Base-by-base conservation (phyloP, 2,329 filamentous ascomycete species). In the Lachnellula occidentalis region DNA sequence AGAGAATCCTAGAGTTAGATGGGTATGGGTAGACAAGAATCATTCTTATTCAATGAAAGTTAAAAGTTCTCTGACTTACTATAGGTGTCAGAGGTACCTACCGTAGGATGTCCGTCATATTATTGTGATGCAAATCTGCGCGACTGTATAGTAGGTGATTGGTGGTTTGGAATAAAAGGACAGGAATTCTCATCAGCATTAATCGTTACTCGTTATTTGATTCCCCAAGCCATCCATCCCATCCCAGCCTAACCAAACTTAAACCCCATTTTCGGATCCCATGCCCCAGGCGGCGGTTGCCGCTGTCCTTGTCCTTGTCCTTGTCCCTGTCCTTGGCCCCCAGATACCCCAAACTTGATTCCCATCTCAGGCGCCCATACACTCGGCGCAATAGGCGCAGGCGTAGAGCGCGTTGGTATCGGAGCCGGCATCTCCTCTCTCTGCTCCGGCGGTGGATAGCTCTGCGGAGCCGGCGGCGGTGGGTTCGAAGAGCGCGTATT, bases 331-430 rank as follows among this genome's bases (percentile, higher is more conserved):
- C 15, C 27, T 19, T 46, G 34, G 21, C 19, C 45, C 11, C 66
- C 62, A 58, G 61, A 59, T 14, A 73, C 78, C 1, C 81, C 82
- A 70, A 96, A 95, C 54, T 84, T 85, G 64, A 95, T 94, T 0
- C 87, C 88, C 77, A 89, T 85, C 2, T 86, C 85, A 0, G 90
- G 89, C 53, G 82, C 85, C 91, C 91, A 96, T 69, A 88, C 83
- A 6, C 70, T 79, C 73, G 63, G 79, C 70, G 19, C 41, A 43
- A 58, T 75, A 64, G 70, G 61, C 48, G 72, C 65, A 17, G 73
- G 69, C 27, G 71, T 66, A 80, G 86, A 61, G 85, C 74, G 69
- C 37, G 74, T 73, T 1, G 77, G 75, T 36, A 74, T 70, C 2
- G 76, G 76, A 21, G 76, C 76, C 0, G 74, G 71, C 43, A 79